Percentiles rank a stretch among this genome's conserved stretches.
phyloP scores from a whole-genome alignment of 805 yeast genomes.

The Pichia heedii region DNA sequence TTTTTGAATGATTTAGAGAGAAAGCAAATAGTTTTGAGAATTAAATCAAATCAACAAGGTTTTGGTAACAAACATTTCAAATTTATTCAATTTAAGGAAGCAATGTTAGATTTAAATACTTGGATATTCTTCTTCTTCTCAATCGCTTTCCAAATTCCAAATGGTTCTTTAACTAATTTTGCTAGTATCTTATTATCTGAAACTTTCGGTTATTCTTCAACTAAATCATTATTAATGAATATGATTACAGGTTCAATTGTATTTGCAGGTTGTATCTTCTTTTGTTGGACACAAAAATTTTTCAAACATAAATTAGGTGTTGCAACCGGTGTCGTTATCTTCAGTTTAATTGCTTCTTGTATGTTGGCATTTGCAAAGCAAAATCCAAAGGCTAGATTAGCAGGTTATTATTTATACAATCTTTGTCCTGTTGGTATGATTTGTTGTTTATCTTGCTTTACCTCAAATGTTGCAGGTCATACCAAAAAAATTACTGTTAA shows the following conservation, averaged over 20 bases:
- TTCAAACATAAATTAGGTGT: conserved; percentile 20
- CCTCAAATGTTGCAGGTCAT: conserved; percentile 57
- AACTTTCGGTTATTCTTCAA: conserved; percentile 25
- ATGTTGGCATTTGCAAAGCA: conserved; percentile 17
- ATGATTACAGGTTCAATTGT: conserved; percentile 24
- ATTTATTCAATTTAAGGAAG: conserved; percentile 21
- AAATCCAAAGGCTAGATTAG: conserved; percentile 15
- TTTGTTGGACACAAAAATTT: conserved; percentile 20
- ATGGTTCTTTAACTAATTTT: conserved; percentile 37
- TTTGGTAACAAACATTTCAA: conserved; percentile 24
- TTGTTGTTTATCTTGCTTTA: conserved; percentile 27
- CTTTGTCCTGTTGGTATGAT: conserved; percentile 21
- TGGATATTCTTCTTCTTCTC: conserved; percentile 32
- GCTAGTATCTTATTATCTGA: conserved; percentile 29
- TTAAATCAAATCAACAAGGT: conserved; percentile 30
- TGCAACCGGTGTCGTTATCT: conserved; percentile 13
- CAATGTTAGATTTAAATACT: conserved; percentile 28
- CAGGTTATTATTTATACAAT: conserved; percentile 24
- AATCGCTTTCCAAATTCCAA: conserved; percentile 22
- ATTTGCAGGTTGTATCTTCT: conserved; percentile 25
- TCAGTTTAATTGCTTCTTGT: conserved; percentile 10
- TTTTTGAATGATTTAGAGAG: conserved; percentile 31
- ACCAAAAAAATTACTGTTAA: conserved; percentile 59
- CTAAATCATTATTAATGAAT: conserved; percentile 20
- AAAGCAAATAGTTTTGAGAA: conserved; percentile 24